Evolutionary conservation across 306 rosid species (phyloP).

Genomic region (Lathyrus sativus): DNA sequence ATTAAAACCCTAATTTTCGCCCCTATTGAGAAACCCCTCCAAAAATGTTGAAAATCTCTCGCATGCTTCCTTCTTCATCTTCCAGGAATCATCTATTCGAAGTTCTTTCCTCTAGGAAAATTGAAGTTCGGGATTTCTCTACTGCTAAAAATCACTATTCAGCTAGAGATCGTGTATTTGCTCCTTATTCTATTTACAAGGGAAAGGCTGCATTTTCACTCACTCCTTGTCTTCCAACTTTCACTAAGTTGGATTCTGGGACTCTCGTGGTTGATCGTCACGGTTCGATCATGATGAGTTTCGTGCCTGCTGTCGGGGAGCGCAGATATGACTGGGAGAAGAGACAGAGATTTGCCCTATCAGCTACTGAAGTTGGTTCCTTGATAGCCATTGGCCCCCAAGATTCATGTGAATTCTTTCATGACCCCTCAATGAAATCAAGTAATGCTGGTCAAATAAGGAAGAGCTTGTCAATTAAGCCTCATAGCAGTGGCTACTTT

Average conservation of each 20-base stretch:
- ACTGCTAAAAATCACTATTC: conserved; percentile 49
- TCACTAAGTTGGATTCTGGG: conserved; percentile 69
- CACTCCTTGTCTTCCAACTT: conserved; percentile 77
- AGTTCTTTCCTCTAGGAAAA: neutral
- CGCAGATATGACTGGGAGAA: conserved; percentile 62
- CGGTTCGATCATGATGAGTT: conserved; percentile 54
- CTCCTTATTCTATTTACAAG: conserved; percentile 72
- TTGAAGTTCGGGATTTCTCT: conserved; percentile 30
- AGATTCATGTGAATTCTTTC: conserved; percentile 91
- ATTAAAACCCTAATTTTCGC: neutral
- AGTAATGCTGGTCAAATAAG: conserved; percentile 96
- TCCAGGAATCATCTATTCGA: conserved; percentile 8
- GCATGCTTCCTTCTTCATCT: conserved; percentile 8
- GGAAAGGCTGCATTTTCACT: conserved; percentile 91
- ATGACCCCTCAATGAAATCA: conserved; percentile 84
- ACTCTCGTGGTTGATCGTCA: conserved; percentile 58
- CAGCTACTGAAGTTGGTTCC: conserved; percentile 86
- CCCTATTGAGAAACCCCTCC: neutral
- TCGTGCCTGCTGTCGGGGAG: conserved; percentile 56
- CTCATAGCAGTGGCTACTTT: conserved; percentile 74
- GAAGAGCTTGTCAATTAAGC: conserved; percentile 83
- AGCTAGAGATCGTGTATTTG: conserved; percentile 53
- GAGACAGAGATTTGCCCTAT: conserved; percentile 70
- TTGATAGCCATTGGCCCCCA: conserved; percentile 74
- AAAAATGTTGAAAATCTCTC: conserved; percentile 2